A percentile compares a stretch with the other conserved stretches of the same genome.
phyloP scores from a whole-genome alignment of 2,329 filamentous ascomycete species.

The Beauveria sp. region DNA sequence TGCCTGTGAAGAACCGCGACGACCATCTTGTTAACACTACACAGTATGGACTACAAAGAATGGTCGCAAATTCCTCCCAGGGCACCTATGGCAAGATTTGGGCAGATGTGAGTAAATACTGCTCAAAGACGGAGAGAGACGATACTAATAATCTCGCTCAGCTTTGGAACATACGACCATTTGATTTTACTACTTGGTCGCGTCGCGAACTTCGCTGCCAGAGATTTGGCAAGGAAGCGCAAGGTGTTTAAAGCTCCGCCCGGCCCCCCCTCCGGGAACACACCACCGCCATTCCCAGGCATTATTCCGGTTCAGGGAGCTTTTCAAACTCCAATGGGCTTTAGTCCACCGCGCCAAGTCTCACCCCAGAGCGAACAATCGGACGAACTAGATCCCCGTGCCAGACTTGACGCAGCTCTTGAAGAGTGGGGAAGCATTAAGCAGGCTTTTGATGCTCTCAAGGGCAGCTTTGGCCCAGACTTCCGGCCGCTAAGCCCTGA shows the following conservation, averaged over 20 bases:
- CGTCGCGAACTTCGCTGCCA: slow-evolving; percentile 67
- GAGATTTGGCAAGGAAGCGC: slow-evolving; percentile 72
- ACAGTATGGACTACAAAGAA: slow-evolving; percentile 66
- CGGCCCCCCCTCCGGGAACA: slow-evolving; percentile 21
- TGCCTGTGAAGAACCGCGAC: background rate
- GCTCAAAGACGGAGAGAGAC: background rate
- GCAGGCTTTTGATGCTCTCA: slow-evolving; percentile 61
- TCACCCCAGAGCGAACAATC: slow-evolving; percentile 34
- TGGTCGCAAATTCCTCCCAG: slow-evolving; percentile 88
- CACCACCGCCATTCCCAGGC: slow-evolving; percentile 40
- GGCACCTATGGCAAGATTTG: slow-evolving; percentile 66
- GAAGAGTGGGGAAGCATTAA: slow-evolving; percentile 73
- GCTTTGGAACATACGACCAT: slow-evolving; percentile 86
- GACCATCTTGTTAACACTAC: background rate
- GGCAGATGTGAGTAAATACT: slow-evolving; percentile 55
- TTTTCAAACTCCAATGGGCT: slow-evolving; percentile 45
- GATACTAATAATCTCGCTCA: slow-evolving; percentile 20
- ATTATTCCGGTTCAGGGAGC: slow-evolving; percentile 46
- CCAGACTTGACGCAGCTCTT: slow-evolving; percentile 60
- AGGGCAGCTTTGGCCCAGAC: slow-evolving; percentile 58
- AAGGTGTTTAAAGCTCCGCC: slow-evolving; percentile 37
- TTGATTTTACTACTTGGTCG: slow-evolving; percentile 74
- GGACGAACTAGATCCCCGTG: slow-evolving; percentile 52
- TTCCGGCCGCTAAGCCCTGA: slow-evolving; percentile 71
- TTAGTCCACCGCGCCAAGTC: slow-evolving; percentile 40